Conservation (phyloP, 225 moss, liverwort and hornwort species). For the Sphagnum tenellum region DNA sequence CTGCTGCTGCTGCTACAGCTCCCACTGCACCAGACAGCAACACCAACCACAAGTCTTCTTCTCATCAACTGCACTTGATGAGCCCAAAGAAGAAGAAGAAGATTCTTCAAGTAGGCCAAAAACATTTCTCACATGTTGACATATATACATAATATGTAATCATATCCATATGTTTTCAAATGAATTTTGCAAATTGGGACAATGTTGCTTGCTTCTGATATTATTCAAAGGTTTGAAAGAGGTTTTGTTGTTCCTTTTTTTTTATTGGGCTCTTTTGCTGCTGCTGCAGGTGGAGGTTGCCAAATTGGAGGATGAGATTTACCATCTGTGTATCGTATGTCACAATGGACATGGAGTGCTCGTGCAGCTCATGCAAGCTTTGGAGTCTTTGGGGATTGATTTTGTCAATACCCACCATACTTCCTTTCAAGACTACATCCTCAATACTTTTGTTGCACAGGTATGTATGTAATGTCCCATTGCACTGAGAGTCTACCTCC, state of each 20-base stretch:
- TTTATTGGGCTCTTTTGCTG: background rate
- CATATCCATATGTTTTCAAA: too few relatives aligned
- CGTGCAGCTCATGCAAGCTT: slow-evolving; percentile 88
- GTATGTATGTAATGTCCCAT: slow-evolving; percentile 14
- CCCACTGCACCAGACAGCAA: too few relatives aligned
- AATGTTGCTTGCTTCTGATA: too few relatives aligned
- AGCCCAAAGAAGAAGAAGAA: slow-evolving; percentile 3
- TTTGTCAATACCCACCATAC: slow-evolving; percentile 85
- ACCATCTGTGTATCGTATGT: slow-evolving; percentile 87
- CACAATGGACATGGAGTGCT: slow-evolving; percentile 89
- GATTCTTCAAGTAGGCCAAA: too few relatives aligned
- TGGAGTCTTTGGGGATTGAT: slow-evolving; percentile 83
- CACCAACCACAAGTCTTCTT: too few relatives aligned
- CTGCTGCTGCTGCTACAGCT: too few relatives aligned
- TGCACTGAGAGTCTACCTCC: too few relatives aligned
- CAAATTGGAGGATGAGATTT: slow-evolving; percentile 79
- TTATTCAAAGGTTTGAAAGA: too few relatives aligned
- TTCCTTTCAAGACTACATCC: slow-evolving; percentile 82
- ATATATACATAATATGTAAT: too few relatives aligned
- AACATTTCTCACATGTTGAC: too few relatives aligned
- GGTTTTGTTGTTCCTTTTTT: too few relatives aligned
- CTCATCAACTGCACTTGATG: slow-evolving; percentile 2
- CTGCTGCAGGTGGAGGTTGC: slow-evolving; percentile 76
- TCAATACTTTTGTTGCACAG: slow-evolving; percentile 94
- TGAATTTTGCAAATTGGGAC: too few relatives aligned